phyloP scores from a whole-genome alignment of 2,329 filamentous ascomycete genomes.

The Calonectria honghensis region DNA sequence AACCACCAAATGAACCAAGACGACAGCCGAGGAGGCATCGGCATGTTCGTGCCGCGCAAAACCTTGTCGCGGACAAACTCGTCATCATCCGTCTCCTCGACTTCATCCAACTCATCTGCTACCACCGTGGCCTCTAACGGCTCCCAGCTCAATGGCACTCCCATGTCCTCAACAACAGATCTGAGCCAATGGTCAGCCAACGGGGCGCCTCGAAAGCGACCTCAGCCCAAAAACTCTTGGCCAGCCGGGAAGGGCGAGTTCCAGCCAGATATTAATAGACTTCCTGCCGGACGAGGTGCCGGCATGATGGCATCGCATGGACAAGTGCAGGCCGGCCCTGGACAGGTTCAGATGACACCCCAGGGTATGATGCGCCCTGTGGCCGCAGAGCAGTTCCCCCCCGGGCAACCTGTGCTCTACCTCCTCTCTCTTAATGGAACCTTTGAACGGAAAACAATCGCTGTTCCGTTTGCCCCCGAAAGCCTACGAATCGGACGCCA shows the following conservation, averaged over 20 bases:
- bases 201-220: conserved; percentile 70
- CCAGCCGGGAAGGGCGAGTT: conserved; percentile 68
- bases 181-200: conserved; percentile 70
- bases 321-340: conserved; percentile 57
- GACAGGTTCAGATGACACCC: conserved; percentile 63
- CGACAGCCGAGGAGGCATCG: conserved; percentile 79
- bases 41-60: conserved; percentile 92
- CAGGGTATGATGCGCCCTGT: conserved; percentile 78
- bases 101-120: conserved; percentile 79
- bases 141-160: conserved; percentile 77
- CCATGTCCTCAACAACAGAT: conserved; percentile 68
- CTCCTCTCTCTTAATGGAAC: conserved; percentile 95
- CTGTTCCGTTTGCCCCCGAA: conserved; percentile 95
- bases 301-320: conserved; percentile 62
- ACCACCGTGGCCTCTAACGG: conserved; percentile 79
- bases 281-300: conserved; percentile 65
- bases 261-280: conserved; percentile 68
- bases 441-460: conserved; percentile 97
- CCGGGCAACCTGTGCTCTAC: conserved; percentile 86
- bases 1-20: conserved; percentile 85
- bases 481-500: conserved; percentile 94
- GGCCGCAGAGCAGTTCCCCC: conserved; percentile 73
- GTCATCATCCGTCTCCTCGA: conserved; percentile 91
- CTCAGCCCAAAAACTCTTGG: conserved; percentile 72
- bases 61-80: conserved; percentile 91